Percentiles rank a stretch among this genome's conserved stretches.
phyloP scores from a whole-genome alignment of 1,139 yeast species.

The Magnusiomyces clavatus region DNA sequence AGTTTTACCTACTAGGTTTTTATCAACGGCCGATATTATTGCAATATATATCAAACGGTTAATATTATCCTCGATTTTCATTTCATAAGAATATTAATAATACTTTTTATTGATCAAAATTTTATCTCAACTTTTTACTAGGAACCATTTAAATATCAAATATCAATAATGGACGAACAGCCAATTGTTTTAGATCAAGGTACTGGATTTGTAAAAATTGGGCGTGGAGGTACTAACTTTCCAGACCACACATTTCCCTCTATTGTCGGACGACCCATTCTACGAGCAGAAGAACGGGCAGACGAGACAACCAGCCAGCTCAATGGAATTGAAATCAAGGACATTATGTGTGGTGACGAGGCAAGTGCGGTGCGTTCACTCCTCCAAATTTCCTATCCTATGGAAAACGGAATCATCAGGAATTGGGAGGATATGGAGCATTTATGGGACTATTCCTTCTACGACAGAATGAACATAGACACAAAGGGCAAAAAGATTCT shows the following conservation, averaged over 20 bases:
- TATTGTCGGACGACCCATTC: constrained; percentile 93
- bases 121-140: neutral
- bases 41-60: no score
- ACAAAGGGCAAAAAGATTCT: constrained; percentile 74
- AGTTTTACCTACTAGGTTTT: neutral
- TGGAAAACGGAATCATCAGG: constrained; percentile 96
- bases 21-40: no score
- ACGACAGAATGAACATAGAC: constrained; percentile 76
- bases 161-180: constrained; percentile 12
- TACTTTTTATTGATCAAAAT: neutral
- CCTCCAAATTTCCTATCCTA: constrained; percentile 87
- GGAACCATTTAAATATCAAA: neutral
- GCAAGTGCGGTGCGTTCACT: constrained; percentile 87
- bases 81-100: neutral
- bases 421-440: constrained; percentile 99
- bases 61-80: no score
- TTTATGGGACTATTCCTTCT: constrained; percentile 96
- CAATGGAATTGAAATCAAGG: constrained; percentile 49
- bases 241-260: constrained; percentile 99
- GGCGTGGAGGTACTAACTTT: constrained; percentile 93
- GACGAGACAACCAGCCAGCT: constrained; percentile 35
- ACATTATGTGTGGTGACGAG: constrained; percentile 96
- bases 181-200: constrained; percentile 80
- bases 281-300: constrained; percentile 91
- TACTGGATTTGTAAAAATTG: constrained; percentile 85